Base-by-base conservation (phyloP, 2,329 filamentous ascomycete genomes). In the Fulvia fulva region DNA sequence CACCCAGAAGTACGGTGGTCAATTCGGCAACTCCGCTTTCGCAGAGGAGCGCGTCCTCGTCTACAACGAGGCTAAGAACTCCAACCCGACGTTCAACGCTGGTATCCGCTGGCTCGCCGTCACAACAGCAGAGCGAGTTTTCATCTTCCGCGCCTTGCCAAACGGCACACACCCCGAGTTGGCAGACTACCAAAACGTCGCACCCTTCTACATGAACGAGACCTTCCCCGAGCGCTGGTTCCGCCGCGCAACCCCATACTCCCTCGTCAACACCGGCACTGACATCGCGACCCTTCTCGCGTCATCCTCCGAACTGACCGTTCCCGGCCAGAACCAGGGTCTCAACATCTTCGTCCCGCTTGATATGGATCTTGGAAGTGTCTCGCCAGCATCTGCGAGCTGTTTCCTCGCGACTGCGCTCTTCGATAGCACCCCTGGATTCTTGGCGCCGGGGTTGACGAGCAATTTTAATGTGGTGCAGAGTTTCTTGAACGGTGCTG, bases 191-290 rank as follows among this genome's bases (percentile, higher is more conserved):
- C 37, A 45, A 14, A 68, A 67, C 58, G 60, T 70, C 22, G 65
- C 62, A 22, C 67, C 68, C 11, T 69, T 70, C 60, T 69, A 67
- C 60, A 54, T 69, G 19, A 69, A 70, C 60, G 68, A 70, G 55
- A 69, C 66, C 25, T 70, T 69, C 59, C 67, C 67, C 5, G 14
- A 47, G 1, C 43, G 63, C 11, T 69, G 68, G 67, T 68, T 58
- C 63, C 59, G 62, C 28, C 63, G 66, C 43, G 50, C 57, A 1
- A 61, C 54, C 7, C 57, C 67, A 8, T 68, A 65, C 55, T 45
- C 59, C 28, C 67, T 69, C 30, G 60, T 53, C 2, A 53, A 37
- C 37, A 64, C 65, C 16, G 60, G 66, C 22, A 23, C 55, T 19
- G 63, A 68, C 49, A 65, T 64, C 41, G 63, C 55, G 21, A 61